Percentiles rank a stretch among this genome's conserved stretches.
Evolutionary conservation across 2,329 filamentous ascomycete genomes (phyloP).

Genomic region (Trichophyton simii): DNA sequence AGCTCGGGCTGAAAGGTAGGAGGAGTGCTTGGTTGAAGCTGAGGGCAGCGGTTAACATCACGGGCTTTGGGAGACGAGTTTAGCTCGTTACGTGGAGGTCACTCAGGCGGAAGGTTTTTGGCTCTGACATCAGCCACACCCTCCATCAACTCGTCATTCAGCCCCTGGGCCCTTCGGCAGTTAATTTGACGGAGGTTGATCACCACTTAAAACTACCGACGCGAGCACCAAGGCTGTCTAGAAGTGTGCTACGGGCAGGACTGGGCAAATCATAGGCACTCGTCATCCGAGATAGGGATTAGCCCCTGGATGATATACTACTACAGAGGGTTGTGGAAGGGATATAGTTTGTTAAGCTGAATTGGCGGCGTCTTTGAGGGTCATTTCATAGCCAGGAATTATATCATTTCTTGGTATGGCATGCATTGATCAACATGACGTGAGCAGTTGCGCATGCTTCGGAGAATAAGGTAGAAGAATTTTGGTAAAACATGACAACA

Average conservation of each 20-base stretch:
- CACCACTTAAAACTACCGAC: not conserved
- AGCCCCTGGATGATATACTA: not conserved
- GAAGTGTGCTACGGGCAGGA: too few relatives aligned
- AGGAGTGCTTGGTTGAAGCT: not conserved
- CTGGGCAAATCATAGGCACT: too few relatives aligned
- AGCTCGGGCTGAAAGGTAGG: not conserved
- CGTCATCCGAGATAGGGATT: too few relatives aligned
- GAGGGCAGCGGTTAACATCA: too few relatives aligned
- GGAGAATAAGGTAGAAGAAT: not conserved
- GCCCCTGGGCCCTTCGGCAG: not conserved
- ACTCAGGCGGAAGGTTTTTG: not conserved
- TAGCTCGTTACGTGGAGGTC: not conserved
- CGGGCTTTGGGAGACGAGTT: not conserved
- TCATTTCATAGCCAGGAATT: conserved; percentile 2
- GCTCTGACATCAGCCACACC: not conserved
- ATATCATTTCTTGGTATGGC: conserved; percentile 5
- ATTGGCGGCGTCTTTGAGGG: not conserved
- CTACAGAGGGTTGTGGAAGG: not conserved
- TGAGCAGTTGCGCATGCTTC: conserved; percentile 1
- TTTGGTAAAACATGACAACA: conserved; percentile 4
- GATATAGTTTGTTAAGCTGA: not conserved
- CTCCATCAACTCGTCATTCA: too few relatives aligned
- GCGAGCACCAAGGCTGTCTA: too few relatives aligned
- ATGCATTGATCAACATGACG: conserved; percentile 1
- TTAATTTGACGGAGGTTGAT: not conserved